phyloP scores from a whole-genome alignment of 2,329 filamentous ascomycete genomes.

The Cladosporium sp. region DNA sequence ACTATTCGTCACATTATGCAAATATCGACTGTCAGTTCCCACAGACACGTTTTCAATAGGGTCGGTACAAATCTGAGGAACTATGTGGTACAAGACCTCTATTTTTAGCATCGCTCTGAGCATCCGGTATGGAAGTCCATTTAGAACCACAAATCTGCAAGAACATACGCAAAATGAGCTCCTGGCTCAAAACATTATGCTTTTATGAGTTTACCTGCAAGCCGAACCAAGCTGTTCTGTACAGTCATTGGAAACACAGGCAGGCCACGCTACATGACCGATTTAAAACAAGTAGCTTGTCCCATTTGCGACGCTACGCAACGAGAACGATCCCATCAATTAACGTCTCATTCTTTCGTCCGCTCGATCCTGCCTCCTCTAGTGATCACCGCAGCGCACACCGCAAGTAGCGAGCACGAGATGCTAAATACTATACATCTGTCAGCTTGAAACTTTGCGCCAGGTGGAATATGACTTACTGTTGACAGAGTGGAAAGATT shows the following conservation, averaged over 20 bases:
- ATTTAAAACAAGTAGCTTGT: no score
- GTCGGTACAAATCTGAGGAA: no score
- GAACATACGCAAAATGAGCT: no score
- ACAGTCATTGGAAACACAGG: not conserved
- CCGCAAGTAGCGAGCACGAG: not conserved
- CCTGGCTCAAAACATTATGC: not conserved
- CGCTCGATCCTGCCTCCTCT: conserved; percentile 11
- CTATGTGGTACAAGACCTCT: no score
- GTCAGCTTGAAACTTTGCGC: not conserved
- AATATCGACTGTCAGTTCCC: no score
- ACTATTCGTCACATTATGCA: no score
- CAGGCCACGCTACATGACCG: not conserved
- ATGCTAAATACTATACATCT: conserved; percentile 6
- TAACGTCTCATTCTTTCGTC: not conserved
- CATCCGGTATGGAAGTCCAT: no score
- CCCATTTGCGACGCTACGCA: no score
- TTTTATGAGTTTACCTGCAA: not conserved
- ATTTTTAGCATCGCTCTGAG: no score
- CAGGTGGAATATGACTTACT: conserved; percentile 22
- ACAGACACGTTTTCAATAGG: no score
- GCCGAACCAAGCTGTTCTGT: not conserved
- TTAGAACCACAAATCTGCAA: no score
- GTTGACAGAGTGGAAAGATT: conserved; percentile 32
- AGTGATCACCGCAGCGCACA: not conserved
- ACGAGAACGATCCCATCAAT: no score